Evolutionary conservation across 257 asterid species (phyloP), one percentile per base, ranked within the genome.

Genomic region (Solanum paucissectum): DNA sequence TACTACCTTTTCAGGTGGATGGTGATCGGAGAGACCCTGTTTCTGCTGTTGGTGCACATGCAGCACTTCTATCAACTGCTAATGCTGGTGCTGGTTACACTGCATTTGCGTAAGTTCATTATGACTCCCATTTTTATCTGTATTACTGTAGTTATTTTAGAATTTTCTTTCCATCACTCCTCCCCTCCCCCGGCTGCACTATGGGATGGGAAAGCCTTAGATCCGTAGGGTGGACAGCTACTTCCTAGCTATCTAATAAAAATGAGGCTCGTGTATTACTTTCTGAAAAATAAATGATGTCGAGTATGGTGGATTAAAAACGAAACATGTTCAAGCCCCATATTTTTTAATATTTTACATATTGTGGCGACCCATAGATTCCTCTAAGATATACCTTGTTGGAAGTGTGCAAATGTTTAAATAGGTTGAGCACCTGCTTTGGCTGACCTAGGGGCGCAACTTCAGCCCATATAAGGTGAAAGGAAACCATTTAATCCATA

Each of bases 21-120:
- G 93, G 87, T 44, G 98, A 96, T 87, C 93, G 90, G 89, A 88
- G 91, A 90, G 99, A 95, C 87, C 89, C 91, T 91, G 84, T 91
- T 76, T 88, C 98, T 86, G 89, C 94, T 86, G 92, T 88, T 83
- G 92, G 95, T 86, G 93, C 97, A 90, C 94, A 92, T 90, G 97
- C 98, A 76, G 95, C 98, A 33, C 90, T 94, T 37, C 55, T 95
- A 12, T 92, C 99, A 75, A 94, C 98, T 87, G 94, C 98, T 64
- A 97, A 94, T 94, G 95, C 98, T 88, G 98, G 98, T 69, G 89
- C 96, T 90, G 99, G 99, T 89, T 96, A 96, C 91, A 91, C 99
- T 74, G 98, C 98, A 85, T 97, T 94, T 89, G 99, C 98, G 99
- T 97, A 94, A 93, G 99, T 94, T 87, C 75, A 5, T 46, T 27